Base-by-base conservation (phyloP, 83 land plant species). In the Picea engelmannii region DNA sequence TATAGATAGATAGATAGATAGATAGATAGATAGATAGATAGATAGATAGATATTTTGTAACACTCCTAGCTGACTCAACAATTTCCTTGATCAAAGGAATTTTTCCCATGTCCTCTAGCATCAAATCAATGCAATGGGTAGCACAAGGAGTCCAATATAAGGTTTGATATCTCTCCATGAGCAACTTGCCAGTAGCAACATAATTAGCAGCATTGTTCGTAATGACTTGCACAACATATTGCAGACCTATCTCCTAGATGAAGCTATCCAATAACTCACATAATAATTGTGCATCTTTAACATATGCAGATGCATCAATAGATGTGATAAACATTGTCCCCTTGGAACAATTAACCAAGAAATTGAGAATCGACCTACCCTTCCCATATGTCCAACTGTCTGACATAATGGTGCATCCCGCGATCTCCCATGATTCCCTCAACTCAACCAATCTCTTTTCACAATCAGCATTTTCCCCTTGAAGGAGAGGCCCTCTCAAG, bases 111-210 rank as follows among this genome's bases (percentile, higher is more conserved):
- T 59, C 35, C 64, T 24, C 63, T 1, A 42, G 25, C 18, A 58
- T 8, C 9, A 78, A 8, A 10, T 78, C 64, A 7, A 78, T 7
- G 80, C 25, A 58, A 78, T 78, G n/a, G 31, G 79, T 4, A 59
- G 15, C 64, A 55, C 65, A 78, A 16, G 79, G 79, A 20, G 24
- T 78, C 79, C 79, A 58, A 44, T 6, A 58, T 6, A 78, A 2
- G 2, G 10, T 25, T 2, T 5, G 9, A 24, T 24, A 23, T 2
- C 62, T 61, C 79, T 40, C 23, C 62, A 47, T 23, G 8, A 78
- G 18, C 6, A 78, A 7, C 55, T 49, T 47, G 12, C 3, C 21
- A 25, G 38, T 10, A 2, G 17, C 27, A n/a, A 42, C 13, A 47
- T 61, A 78, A 0, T 6, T n/a, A 18, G 25, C 1, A 7, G 3